Evolutionary conservation across 129 eudicot genomes (phyloP), one percentile per base, ranked within the genome.

Genomic region (Erigeron canadensis): DNA sequence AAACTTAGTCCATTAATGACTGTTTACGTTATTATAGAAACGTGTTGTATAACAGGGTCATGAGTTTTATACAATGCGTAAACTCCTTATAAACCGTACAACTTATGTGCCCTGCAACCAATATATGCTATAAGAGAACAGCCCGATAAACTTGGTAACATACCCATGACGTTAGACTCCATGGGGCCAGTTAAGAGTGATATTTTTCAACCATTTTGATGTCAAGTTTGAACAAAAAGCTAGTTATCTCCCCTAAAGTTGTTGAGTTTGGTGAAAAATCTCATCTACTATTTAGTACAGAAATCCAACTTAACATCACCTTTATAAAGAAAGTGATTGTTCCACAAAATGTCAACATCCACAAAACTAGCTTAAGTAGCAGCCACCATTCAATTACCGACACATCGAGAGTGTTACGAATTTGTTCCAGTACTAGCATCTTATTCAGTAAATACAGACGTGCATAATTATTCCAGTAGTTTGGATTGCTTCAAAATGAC

Each of bases 161-260:
- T 1, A 28, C 34, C 34, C 3, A 28, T 1, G 34, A 28, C 3
- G 34, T 28, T 28, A 0, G 94, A 81, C 54, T 88, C 83, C 85
- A 86, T 82, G 23, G 86, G 91, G 60, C 90, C 91, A 9, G 89
- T 88, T 19, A 78, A 78, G 86, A 42, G 87, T 81, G 56, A 77
- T 86, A 18, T 57, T 81, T 80, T 86, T 81, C 70, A 88, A 88
- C 68, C 84, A 79, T 65, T 83, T 82, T 15, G 87, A 85, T 71
- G 83, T 75, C 12, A 93, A 85, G 75, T 89, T 80, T 72, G 83
- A 83, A 62, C 90, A 83, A 42, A 88, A 79, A 68, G 79, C 21
- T 21, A 88, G 98, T 18, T 80, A 79, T 77, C 57, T 84, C 85
- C 10, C 90, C 86, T 12, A 76, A 81, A 43, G 93, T 86, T 13